phyloP scores from a whole-genome alignment of 2,329 filamentous ascomycete genomes.

The Lasiodiplodia theobromae region DNA sequence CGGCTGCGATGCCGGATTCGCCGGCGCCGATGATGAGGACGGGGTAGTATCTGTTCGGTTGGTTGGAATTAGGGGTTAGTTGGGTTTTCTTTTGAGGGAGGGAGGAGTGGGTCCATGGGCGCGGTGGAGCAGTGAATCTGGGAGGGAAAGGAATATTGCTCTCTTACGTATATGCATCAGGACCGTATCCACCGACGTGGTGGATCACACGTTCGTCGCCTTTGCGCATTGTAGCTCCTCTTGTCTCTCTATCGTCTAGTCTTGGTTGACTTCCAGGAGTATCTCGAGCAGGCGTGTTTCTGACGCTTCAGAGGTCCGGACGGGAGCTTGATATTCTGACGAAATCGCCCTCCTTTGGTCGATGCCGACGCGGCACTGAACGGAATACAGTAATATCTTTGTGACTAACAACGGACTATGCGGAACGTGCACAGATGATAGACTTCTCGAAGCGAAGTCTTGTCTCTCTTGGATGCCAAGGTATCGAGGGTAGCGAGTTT shows the following conservation, averaged over 20 bases:
- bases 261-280: neutral
- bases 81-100: neutral
- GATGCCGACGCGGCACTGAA: too few species aligned
- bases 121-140: neutral
- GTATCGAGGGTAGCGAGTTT: too few species aligned
- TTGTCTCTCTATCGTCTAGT: neutral
- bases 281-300: neutral
- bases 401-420: too few species aligned
- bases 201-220: conserved; percentile 40
- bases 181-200: conserved; percentile 47
- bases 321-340: neutral
- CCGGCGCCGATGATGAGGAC: conserved; percentile 67
- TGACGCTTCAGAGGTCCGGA: neutral
- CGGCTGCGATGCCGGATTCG: conserved; percentile 68
- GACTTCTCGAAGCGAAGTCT: too few species aligned
- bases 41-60: conserved; percentile 47
- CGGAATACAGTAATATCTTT: too few species aligned
- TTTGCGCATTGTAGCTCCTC: conserved; percentile 1
- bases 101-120: neutral
- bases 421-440: too few species aligned
- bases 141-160: neutral
- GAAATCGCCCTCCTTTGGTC: too few species aligned
- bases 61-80: neutral
- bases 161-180: conserved; percentile 47
- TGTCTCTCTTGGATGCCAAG: too few species aligned